Evolutionary conservation across 2,329 filamentous ascomycete species (phyloP), one percentile per base, ranked within the genome.

Genomic region (Claviceps pusilla): DNA sequence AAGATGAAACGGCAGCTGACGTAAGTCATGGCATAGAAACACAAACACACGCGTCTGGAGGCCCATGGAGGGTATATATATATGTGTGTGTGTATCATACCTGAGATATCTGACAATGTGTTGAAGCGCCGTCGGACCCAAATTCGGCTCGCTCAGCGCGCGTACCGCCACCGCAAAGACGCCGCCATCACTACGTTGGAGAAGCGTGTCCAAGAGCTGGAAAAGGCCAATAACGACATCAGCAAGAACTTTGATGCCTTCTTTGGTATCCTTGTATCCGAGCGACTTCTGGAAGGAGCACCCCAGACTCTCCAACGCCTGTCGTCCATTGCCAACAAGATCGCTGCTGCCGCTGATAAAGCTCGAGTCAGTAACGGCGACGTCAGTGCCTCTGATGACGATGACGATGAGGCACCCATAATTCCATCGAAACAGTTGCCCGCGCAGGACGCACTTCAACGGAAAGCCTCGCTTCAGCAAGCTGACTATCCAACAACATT

Each of bases 131-230:
- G 89, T 52, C 80, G 89, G 54, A 91, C 87, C 5, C 89, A 95
- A 65, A 93, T 95, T 58, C 83, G 89, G 29, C 77, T 91, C 54
- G 89, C 89, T 2, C 89, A 95, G 66, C 76, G 89, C 59, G 88
- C 88, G 0, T 95, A 95, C 64, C 81, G 89, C 16, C 81, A 86
- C 62, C 83, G 89, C 52, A 95, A 95, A 68, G 89, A 95, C 64
- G 84, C 78, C 28, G 86, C 86, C 5, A 91, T 95, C 54, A 77
- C 80, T 33, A 80, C 79, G 1, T 74, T 95, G 11, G 84, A 89
- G 64, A 76, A 79, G 53, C 77, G 83, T 57, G 86, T 91, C 31
- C 73, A 82, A 53, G 76, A 79, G 29, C 76, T 94, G n/a, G 79
- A 84, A 56, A 74, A 76, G 14, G 80, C 78, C 28, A 84, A 90